phyloP scores from a whole-genome alignment of 1,139 yeast species.

The Hyphopichia fennica region DNA sequence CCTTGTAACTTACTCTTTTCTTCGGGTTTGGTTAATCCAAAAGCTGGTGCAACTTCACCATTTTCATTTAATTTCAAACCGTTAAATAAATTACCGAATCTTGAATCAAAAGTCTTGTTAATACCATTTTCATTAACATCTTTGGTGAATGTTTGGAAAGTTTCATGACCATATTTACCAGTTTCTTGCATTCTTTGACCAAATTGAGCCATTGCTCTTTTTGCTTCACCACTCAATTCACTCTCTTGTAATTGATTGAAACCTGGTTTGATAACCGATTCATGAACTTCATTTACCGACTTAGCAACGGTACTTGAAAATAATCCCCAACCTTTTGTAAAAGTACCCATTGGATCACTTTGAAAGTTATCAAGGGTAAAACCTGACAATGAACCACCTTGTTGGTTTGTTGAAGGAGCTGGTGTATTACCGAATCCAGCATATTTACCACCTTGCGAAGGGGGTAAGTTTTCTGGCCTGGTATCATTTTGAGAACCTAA shows the following conservation, averaged over 20 bases:
- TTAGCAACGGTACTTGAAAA: slow-evolving; percentile 81
- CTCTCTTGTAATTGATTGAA: slow-evolving; percentile 78
- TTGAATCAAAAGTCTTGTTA: slow-evolving; percentile 45
- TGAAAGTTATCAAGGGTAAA: slow-evolving; percentile 77
- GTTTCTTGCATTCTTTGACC: slow-evolving; percentile 94
- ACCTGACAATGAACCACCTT: slow-evolving; percentile 47
- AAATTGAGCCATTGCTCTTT: slow-evolving; percentile 90
- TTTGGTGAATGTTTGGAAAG: slow-evolving; percentile 62
- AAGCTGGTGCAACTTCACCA: slow-evolving; percentile 58
- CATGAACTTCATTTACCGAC: slow-evolving; percentile 83
- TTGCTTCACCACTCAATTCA: slow-evolving; percentile 78
- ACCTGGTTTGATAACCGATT: slow-evolving; percentile 85
- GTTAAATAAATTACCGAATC: slow-evolving; percentile 53
- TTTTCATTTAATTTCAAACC: slow-evolving; percentile 30
- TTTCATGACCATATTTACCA: slow-evolving; percentile 67
- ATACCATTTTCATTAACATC: slow-evolving; percentile 37
- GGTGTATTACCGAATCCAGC: slow-evolving; percentile 90
- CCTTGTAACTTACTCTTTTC: slow-evolving; percentile 60
- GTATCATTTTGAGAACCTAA: slow-evolving; percentile 71
- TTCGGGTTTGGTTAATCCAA: slow-evolving; percentile 65
- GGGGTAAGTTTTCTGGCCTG: slow-evolving; percentile 80
- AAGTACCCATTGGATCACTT: slow-evolving; percentile 83
- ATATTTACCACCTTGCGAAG: slow-evolving; percentile 92
- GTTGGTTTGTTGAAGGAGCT: slow-evolving; percentile 27
- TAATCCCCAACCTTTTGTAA: slow-evolving; percentile 91